These are phyloP conservation scores for Mucor racemosus DNA, from an alignment of 371 early-diverging fungal species.

Conservation along the genomic window DNA sequence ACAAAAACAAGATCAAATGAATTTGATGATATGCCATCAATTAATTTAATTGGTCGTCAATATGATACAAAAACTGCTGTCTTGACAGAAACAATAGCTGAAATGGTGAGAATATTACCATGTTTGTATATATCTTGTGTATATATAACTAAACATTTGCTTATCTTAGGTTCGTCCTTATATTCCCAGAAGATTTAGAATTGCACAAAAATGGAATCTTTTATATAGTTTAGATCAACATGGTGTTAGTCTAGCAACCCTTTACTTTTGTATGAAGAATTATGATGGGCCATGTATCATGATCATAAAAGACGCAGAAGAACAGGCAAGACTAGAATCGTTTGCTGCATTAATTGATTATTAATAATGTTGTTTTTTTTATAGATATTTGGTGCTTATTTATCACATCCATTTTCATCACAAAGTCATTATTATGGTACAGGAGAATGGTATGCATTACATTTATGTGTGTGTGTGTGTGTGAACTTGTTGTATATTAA, in stretches of 20 bases:
- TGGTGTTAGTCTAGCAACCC: conserved; percentile 84
- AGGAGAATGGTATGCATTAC: conserved; percentile 77
- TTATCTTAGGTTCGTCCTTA: conserved; percentile 42
- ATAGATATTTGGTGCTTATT: conserved; percentile 90
- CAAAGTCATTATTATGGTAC: conserved; percentile 82
- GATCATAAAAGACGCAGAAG: conserved; percentile 71
- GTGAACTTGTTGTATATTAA: not conserved
- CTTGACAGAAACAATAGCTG: conserved; percentile 51
- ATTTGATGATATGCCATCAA: conserved; percentile 41
- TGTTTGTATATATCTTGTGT: not conserved
- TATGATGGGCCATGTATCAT: conserved; percentile 73
- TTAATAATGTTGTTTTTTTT: not conserved
- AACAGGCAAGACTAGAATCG: conserved; percentile 50
- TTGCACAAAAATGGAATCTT: conserved; percentile 75
- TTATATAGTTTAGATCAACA: conserved; percentile 92
- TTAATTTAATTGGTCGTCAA: conserved; percentile 43
- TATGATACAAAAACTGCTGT: conserved; percentile 50
- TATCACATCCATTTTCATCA: conserved; percentile 71
- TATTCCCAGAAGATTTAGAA: conserved; percentile 68
- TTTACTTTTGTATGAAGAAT: conserved; percentile 65
- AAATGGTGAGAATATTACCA: conserved; percentile 40
- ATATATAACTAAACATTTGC: not conserved
- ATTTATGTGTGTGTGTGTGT: not conserved
- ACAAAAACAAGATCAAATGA: conserved; percentile 12
- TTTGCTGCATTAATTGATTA: not conserved